Conservation (phyloP, 805 yeast genomes). For the Candida endomychidarum region DNA sequence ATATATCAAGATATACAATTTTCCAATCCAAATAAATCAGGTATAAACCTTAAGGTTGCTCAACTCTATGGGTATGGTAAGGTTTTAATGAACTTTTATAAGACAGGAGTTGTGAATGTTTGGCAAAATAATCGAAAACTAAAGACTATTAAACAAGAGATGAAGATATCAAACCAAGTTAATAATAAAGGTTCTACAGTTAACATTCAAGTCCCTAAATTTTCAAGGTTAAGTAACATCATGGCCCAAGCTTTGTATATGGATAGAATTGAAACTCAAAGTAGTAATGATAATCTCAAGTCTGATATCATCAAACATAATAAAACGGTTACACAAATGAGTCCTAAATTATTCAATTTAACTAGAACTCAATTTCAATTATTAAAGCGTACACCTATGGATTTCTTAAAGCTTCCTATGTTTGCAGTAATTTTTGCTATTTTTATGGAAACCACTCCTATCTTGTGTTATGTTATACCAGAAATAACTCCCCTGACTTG, state of each 20-base stretch:
- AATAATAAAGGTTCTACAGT: slow-evolving; percentile 21
- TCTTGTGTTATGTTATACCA: slow-evolving; percentile 53
- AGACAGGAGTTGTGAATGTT: slow-evolving; percentile 54
- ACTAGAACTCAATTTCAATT: slow-evolving; percentile 51
- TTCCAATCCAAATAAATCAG: slow-evolving; percentile 18
- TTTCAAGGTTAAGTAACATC: slow-evolving; percentile 34
- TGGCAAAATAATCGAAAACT: slow-evolving; percentile 42
- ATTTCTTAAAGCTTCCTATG: slow-evolving; percentile 52
- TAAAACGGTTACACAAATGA: neutral
- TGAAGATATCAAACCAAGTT: slow-evolving; percentile 25
- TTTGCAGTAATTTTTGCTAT: slow-evolving; percentile 48
- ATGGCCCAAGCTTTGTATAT: slow-evolving; percentile 37
- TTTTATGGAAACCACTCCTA: slow-evolving; percentile 56
- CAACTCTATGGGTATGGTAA: slow-evolving; percentile 48
- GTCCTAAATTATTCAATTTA: slow-evolving; percentile 31
- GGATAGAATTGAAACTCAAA: slow-evolving; percentile 35
- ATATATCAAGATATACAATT: slow-evolving; percentile 25
- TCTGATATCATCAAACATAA: slow-evolving; percentile 5
- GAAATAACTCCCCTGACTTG: slow-evolving; percentile 60
- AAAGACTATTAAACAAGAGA: slow-evolving; percentile 18
- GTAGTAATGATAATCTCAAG: slow-evolving; percentile 16
- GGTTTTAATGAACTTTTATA: slow-evolving; percentile 51
- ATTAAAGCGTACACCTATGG: slow-evolving; percentile 49
- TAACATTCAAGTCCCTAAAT: slow-evolving; percentile 30
- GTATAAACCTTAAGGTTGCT: slow-evolving; percentile 24